Base-by-base conservation (phyloP, 2,329 filamentous ascomycete species). In the Colletotrichum sp. region DNA sequence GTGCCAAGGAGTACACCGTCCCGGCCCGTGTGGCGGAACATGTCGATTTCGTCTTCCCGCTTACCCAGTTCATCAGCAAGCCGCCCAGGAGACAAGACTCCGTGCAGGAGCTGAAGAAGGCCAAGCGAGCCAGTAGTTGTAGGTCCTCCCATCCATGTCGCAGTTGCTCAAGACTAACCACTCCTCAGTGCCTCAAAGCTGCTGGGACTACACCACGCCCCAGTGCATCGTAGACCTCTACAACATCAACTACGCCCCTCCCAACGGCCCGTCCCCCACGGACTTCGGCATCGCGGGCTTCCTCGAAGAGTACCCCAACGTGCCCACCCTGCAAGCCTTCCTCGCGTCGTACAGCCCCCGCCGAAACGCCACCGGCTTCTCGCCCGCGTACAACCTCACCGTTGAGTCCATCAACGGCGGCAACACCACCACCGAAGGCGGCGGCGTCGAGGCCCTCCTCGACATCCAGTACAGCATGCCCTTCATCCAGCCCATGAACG, bases 11-110 rank as follows among this genome's bases (percentile, higher is more conserved):
- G 21, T 90, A 90, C 77, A 83, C 83, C 3, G 80, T 90, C 3
- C 88, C 89, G 1, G 82, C 82, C 6, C 76, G 80, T 6, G 81
- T 90, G 7, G 78, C 81, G 3, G 78, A 80, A 3, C 79, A 83
- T 71, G 83, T 90, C 69, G 84, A 83, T 69, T 90, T 90, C 75
- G 82, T 90, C 32, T 85, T 88, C 55, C 88, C 89, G 0, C 80
- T 90, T 57, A 82, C 84, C 72, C 87, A 90, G 82, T 90, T 90
- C 72, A 87, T 89, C 7, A 55, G 5, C 39, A 57, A 55, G 85
- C 82, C 83, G 4, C 87, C 87, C 3, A 84, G 80, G 65, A 82
- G 81, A 65, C 80, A 81, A 39, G 75, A 79, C 21, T 79, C 74
- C 70, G 82, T 76, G 15, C 77, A 74, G 6, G 76, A n/a, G 13